Base-by-base conservation (phyloP, 2,329 filamentous ascomycete genomes). In the Sarocladium strictum region DNA sequence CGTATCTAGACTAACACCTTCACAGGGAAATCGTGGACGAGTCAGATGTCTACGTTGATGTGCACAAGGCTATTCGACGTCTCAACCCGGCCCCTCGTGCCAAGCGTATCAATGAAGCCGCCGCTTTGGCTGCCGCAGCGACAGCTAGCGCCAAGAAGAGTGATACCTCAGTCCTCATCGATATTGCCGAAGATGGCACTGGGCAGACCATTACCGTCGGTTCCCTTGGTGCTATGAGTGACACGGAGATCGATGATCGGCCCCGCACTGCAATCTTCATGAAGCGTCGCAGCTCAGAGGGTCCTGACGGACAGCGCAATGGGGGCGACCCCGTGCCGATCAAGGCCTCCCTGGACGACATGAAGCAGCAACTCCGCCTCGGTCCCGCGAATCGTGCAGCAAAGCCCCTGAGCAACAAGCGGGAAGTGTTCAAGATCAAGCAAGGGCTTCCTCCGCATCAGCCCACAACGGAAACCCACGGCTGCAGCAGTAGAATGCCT, bases 41-140 rank as follows among this genome's bases (percentile, higher is more conserved):
- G 70, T 97, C 93, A 0, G 94, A 99, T 70, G 94, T 99, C 11
- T 99, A 96, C 65, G 87, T 99, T 59, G 94, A 99, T 69, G 91
- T 99, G 2, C 94, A 97, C 77, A 97, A 97, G 74, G 94, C 94
- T 21, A 97, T 99, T 61, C 85, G 94, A 56, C 89, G 94, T 53
- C 81, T 95, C 64, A 83, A 87, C 19, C 91, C 91, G 1, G 91
- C 92, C 1, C 93, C 93, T 1, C 87, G 90, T 65, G 84, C 84
- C 43, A 83, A 87, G 55, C 79, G 75, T 27, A 69, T 66, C 21
- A 79, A 71, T 14, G 63, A 65, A 27, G 67, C 67, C 35, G 63
- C 65, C 6, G 64, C 65, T 3, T 64, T 67, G 4, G 66, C 66
- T 6, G 64, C 63, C 4, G 60, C 64, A 14, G 69, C 62, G 45